Percentiles rank a stretch among this genome's conserved stretches.
These are phyloP conservation scores for Cystobasidium slooffiae DNA, from an alignment of 1,284 basidiomycete species.

Conservation along the genomic window DNA sequence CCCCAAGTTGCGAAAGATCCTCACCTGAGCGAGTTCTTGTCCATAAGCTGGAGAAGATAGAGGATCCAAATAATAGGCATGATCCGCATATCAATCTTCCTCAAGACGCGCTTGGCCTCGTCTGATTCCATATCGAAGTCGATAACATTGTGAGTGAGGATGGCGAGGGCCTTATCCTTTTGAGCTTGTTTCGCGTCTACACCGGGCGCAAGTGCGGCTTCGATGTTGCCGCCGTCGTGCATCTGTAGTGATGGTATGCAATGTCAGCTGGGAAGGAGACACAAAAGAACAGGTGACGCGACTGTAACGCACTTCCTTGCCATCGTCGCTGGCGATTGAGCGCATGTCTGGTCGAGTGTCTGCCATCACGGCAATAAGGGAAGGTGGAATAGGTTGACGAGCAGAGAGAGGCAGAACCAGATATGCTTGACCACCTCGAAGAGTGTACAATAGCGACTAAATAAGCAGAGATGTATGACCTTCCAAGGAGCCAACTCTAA, in stretches of 20 bases:
- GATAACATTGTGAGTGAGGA: constrained; percentile 8
- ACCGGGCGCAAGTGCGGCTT: background rate
- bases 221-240: background rate
- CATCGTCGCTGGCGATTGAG: background rate
- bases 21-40: constrained; percentile 32
- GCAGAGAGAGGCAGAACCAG: background rate
- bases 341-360: constrained; percentile 1
- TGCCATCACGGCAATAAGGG: background rate
- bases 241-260: background rate
- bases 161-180: constrained; percentile 19
- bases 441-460: background rate
- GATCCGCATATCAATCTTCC: constrained; percentile 54
- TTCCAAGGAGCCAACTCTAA: background rate
- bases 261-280: background rate
- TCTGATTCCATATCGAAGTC: constrained; percentile 5
- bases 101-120: constrained; percentile 49
- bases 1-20: background rate
- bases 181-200: constrained; percentile 10
- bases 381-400: too few species aligned
- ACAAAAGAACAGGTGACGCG: background rate
- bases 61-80: constrained; percentile 53
- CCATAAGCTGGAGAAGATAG: constrained; percentile 49
- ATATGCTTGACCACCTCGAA: background rate
- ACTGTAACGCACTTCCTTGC: background rate
- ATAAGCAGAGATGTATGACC: background rate